These are phyloP conservation scores for Phaeotremella skinneri DNA, from an alignment of 768 basidiomycete species.

Conservation along the genomic window DNA sequence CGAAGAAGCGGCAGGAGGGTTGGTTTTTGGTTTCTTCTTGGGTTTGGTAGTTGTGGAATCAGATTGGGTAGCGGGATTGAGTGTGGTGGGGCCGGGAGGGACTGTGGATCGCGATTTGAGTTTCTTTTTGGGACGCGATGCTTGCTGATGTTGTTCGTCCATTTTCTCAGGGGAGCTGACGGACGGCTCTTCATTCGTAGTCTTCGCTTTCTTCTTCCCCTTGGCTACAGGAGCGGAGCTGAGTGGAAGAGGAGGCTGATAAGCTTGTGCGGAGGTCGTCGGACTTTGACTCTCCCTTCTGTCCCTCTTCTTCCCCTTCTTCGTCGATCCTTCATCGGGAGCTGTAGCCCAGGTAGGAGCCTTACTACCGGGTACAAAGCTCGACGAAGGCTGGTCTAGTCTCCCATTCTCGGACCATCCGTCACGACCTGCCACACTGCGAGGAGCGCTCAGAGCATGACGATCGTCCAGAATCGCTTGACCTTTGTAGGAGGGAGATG, in stretches of 20 bases:
- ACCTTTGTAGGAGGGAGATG: too few relatives aligned
- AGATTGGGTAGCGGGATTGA: neutral
- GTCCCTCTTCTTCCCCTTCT: conserved; percentile 1
- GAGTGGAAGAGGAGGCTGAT: neutral
- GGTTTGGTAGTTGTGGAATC: neutral
- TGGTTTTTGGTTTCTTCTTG: neutral
- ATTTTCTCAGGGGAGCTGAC: neutral
- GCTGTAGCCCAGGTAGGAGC: neutral
- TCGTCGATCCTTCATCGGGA: neutral
- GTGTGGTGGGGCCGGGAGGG: neutral
- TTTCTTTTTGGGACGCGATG: neutral
- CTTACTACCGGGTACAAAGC: neutral
- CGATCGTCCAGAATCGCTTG: too few relatives aligned
- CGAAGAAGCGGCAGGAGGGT: neutral
- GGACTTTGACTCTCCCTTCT: neutral
- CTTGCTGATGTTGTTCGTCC: neutral
- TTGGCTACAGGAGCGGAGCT: neutral
- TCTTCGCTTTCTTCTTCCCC: neutral
- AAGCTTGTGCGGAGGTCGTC: neutral
- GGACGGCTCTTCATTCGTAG: neutral
- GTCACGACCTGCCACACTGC: neutral
- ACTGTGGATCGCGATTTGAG: neutral
- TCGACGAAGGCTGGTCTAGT: neutral
- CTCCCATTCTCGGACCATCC: neutral
- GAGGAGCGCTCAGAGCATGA: too few relatives aligned